These are phyloP conservation scores for Globisporangium megalacanthum DNA, from an alignment of 352 stramenopile genomes.

Conservation along the genomic window DNA sequence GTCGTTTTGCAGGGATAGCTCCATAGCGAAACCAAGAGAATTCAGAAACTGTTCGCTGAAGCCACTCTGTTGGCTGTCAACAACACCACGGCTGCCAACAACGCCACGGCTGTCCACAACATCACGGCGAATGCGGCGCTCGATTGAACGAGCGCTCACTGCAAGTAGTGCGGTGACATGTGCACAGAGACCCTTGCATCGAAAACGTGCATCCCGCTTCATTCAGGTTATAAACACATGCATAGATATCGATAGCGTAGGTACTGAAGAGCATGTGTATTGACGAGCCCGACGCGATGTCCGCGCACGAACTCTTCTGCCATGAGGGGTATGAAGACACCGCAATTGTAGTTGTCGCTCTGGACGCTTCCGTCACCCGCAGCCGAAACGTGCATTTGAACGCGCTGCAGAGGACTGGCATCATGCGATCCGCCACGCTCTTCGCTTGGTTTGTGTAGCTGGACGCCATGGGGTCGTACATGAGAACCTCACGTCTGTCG, in stretches of 20 bases:
- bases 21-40: too few species aligned
- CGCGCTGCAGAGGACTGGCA: neutral
- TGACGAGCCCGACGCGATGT: neutral
- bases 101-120: too few species aligned
- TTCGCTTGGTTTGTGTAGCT: neutral
- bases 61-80: too few species aligned
- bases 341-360: constrained; percentile 1
- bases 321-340: neutral
- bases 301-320: neutral
- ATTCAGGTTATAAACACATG: neutral
- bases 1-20: too few species aligned
- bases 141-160: too few species aligned
- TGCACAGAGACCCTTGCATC: too few species aligned
- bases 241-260: neutral
- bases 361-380: neutral
- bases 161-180: too few species aligned
- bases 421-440: neutral
- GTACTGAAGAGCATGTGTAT: neutral
- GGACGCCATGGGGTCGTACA: neutral
- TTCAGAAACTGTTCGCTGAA: too few species aligned
- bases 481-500: neutral
- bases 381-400: neutral
- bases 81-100: too few species aligned
- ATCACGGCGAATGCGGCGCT: too few species aligned
- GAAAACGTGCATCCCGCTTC: too few species aligned